These are phyloP conservation scores for Nemania diffusa DNA, from an alignment of 2,329 filamentous ascomycete species.

Conservation along the genomic window DNA sequence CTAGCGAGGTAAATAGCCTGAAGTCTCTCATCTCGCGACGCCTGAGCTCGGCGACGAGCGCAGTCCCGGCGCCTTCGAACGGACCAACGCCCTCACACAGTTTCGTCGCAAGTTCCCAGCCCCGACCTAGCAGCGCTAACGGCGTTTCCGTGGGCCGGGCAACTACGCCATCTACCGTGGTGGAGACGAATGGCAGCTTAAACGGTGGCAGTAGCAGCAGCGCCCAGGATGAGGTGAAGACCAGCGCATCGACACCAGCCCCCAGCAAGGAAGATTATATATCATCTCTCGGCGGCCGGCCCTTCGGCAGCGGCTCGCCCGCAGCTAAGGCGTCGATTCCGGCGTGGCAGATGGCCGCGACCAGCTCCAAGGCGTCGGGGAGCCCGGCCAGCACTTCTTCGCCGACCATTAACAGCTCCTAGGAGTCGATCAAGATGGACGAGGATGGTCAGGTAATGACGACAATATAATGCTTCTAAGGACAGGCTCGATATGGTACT, in stretches of 20 bases:
- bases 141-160: conserved; percentile 34
- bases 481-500: neutral
- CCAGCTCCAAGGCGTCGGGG: conserved; percentile 52
- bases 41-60: conserved; percentile 55
- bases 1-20: conserved; percentile 87
- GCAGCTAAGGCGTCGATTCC: conserved; percentile 75
- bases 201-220: conserved; percentile 20
- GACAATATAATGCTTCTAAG: neutral
- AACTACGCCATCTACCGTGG: conserved; percentile 40
- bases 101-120: conserved; percentile 31
- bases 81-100: conserved; percentile 20
- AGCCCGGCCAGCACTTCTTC: conserved; percentile 34
- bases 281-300: conserved; percentile 53
- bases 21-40: conserved; percentile 83
- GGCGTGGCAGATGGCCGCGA: conserved; percentile 80
- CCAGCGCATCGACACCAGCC: conserved; percentile 34
- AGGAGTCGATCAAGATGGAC: neutral
- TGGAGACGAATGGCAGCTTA: conserved; percentile 42
- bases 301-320: conserved; percentile 62
- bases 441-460: neutral
- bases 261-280: conserved; percentile 48
- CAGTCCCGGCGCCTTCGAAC: conserved; percentile 23
- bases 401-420: conserved; percentile 43
- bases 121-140: conserved; percentile 36
- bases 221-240: conserved; percentile 45